Base-by-base conservation (phyloP, 2,329 filamentous ascomycete genomes). In the Beauveria medogensis region DNA sequence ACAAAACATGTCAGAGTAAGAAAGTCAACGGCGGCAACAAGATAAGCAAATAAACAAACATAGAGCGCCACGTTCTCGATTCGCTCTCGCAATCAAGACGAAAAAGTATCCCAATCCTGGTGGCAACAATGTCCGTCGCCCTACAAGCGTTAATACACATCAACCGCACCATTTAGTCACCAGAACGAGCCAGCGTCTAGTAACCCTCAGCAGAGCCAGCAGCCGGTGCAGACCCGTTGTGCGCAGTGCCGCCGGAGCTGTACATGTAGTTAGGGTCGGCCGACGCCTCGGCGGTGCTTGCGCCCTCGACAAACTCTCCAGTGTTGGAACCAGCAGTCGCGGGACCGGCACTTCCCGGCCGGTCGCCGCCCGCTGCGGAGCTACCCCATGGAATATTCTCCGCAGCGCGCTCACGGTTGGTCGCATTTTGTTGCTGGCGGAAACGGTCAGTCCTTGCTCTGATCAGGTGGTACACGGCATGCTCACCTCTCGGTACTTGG, bases 401-500 rank as follows among this genome's bases (percentile, higher is more conserved):
- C 63, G 75, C 64, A 52, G 73, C 73, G 58, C 74, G 69, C 12
- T 76, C 74, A 54, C 74, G 69, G 65, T 76, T 76, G 37, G 73
- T 71, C 55, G 75, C 73, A 52, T 75, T 75, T 67, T 76, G 74
- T 74, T 76, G 74, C 74, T 76, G 60, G n/a, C n/a, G n/a, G 44
- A 30, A 43, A 28, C 46, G 47, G 62, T 47, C 60, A 50, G 53
- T 46, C 5, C 14, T 20, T 34, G 43, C 52, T 8, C n/a, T 8
- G 1, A 8, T 30, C 9, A 44, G 43, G 20, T 30, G 18, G 37
- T 8, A n/a, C 20, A 12, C 14, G 9, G 24, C 37, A 60, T 53
- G 68, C 89, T 85, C 83, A 97, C 94, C 84, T 99, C 94, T 75
- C 94, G 88, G 76, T 97, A 99, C 73, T 97, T 94, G 63, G 92